phyloP scores from a whole-genome alignment of 208 protist species.

The Trypanosomatidae sp. region DNA sequence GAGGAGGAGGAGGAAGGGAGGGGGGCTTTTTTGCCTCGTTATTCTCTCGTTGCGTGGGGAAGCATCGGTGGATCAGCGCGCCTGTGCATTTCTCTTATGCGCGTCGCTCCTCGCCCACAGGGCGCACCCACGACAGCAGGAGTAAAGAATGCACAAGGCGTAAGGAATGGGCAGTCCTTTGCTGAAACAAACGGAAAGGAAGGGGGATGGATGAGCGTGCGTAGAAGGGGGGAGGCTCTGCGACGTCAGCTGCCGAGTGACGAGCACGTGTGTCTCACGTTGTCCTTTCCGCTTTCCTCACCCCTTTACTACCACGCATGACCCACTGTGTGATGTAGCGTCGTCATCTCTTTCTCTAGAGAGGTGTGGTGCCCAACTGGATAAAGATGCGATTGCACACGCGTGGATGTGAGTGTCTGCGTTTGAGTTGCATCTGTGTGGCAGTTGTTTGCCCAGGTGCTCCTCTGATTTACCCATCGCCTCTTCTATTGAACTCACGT shows the following conservation, averaged over 20 bases:
- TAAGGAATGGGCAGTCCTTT: neutral
- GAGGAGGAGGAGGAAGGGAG: too few relatives aligned
- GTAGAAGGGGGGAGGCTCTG: neutral
- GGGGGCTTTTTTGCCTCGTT: too few relatives aligned
- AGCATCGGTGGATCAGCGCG: too few relatives aligned
- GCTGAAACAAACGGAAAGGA: neutral
- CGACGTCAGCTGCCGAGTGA: neutral
- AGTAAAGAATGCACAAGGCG: neutral
- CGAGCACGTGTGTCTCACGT: neutral
- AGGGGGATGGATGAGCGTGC: neutral
- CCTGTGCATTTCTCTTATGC: too few relatives aligned
- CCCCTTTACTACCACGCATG: neutral
- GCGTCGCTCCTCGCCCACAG: too few relatives aligned
- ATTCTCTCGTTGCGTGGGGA: too few relatives aligned
- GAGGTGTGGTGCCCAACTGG: neutral
- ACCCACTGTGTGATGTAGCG: neutral
- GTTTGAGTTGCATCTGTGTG: neutral
- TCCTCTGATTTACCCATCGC: neutral
- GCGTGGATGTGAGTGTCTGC: neutral
- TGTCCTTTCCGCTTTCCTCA: neutral
- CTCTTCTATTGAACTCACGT: neutral
- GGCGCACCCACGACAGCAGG: neutral
- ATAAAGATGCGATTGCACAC: neutral
- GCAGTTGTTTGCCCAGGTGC: neutral
- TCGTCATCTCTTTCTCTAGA: neutral